Evolutionary conservation across 305 asterid genomes (phyloP), one percentile per base, ranked within the genome.

Genomic region (Stenogyne calaminthoides): DNA sequence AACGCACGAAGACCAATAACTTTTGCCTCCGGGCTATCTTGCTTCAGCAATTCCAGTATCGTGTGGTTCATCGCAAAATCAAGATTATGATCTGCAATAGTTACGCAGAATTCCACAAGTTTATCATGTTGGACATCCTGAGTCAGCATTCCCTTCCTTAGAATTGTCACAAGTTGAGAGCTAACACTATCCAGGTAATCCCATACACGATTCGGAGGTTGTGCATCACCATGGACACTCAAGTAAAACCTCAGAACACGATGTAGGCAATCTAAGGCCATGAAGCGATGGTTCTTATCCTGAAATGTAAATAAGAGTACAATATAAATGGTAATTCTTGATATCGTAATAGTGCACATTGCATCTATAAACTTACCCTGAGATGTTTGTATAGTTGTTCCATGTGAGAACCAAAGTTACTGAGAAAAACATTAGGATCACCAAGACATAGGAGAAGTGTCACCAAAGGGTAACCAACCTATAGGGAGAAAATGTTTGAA

Each of bases 81-180:
- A 85, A 95, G 98, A 85, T 95, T 95, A 87, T 95, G 98, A 70
- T 95, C 99, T 3, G 96, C 99, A 74, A 95, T 92, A 52, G 99
- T 92, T 74, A 91, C 99, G 82, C 99, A 91, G 78, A 95, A 95
- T 73, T 95, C 98, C 66, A 95, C 96, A 56, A 95, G 96, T 76
- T 95, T 95, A 89, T 92, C 98, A 72, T 95, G 99, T 75, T 95
- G 99, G 83, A 89, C 93, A 80, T 95, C 99, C 80, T 95, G 99
- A 49, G 96, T 89, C 52, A 95, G 98, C 96, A 95, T 82, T 79
- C 96, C 96, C 86, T 92, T 95, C 85, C 91, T 85, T 69, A 92
- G 94, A 79, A 88, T 87, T 63, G 97, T 85, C 78, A 95, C 90
- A 80, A 95, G 99, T 80, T 95, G 99, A 72, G 98, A 86, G 78